Percentiles rank a stretch among this genome's conserved stretches.
Evolutionary conservation across 768 basidiomycete species (phyloP).

Genomic region (Lactarius tabidus): DNA sequence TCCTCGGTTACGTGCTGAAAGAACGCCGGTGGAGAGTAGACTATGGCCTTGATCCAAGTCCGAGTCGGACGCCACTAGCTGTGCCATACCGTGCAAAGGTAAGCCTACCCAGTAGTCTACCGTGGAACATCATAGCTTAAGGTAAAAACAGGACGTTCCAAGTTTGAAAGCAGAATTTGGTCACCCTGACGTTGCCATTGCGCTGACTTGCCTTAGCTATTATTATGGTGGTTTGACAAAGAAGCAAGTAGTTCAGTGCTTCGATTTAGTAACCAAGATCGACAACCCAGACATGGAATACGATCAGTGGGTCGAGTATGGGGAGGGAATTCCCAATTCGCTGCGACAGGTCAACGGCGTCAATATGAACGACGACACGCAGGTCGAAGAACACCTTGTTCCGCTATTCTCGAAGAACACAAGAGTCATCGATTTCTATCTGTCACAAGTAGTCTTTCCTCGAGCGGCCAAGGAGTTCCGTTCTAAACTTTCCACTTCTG

Average conservation of each 20-base stretch:
- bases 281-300: constrained; percentile 43
- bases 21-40: constrained; percentile 47
- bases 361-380: constrained; percentile 39
- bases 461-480: too few relatives aligned
- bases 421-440: constrained; percentile 5
- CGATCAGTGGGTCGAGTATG: constrained; percentile 34
- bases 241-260: constrained; percentile 36
- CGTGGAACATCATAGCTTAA: too few relatives aligned
- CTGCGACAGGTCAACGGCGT: constrained; percentile 37
- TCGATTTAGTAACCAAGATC: constrained; percentile 37
- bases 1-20: constrained; percentile 31
- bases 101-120: too few relatives aligned
- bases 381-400: constrained; percentile 30
- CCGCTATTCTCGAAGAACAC: constrained; percentile 37
- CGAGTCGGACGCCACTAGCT: constrained; percentile 35
- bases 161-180: constrained; percentile 45
- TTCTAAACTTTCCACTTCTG: too few relatives aligned
- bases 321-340: constrained; percentile 29
- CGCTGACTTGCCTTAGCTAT: constrained; percentile 44
- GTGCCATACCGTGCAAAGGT: too few relatives aligned
- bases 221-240: constrained; percentile 44
- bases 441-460: too few relatives aligned
- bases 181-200: constrained; percentile 31
- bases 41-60: constrained; percentile 41
- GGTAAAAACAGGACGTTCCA: constrained; percentile 39